Base-by-base conservation (phyloP, 225 moss, liverwort and hornwort species). In the Pseudoscleropodium purum region DNA sequence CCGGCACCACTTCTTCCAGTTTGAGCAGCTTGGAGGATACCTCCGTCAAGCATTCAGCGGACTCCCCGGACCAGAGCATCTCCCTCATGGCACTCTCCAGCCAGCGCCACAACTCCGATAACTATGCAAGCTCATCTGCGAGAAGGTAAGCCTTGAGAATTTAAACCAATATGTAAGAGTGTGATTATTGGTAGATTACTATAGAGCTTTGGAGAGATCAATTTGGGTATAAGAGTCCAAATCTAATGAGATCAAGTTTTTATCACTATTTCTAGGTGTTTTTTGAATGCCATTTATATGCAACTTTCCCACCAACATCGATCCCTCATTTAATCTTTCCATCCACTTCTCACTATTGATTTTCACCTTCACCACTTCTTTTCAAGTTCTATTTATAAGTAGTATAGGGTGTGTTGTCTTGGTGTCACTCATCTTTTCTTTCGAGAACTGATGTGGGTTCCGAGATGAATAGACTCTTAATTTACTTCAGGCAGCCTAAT, bases 1-100 rank as follows among this genome's bases (percentile, higher is more conserved):
- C 92, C 36, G 89, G 75, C 82, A 93, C 91, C 57, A 90, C 92
- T 66, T 93, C 95, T 39, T 91, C 95, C 87, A 95, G 95, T 70
- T 23, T 92, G 75, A 93, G 89, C 87, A 89, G 91, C 86, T 89
- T 88, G 66, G 95, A 93, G 77, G 92, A 93, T 18, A 86, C 75
- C 36, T 59, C 91, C 78, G 65, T 70, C 39, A 87, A 54, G 79
- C 23, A 66, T 19, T 90, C 91, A 41, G 68, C 6, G 66, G 77
- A 89, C 77, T 91, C 92, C 52, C 92, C 92, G 36, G 92, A 90
- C 52, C 84, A 47, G 23, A 81, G 29, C 65, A 34, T 87, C 41
- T 85, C 91, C 43, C 74, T 73, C 65, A 57, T 83, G 79, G 76
- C 85, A 45, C 70, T 51, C 59, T 82, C 85, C 69, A 84, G 83